Evolutionary conservation across 169 alveolate species (phyloP), one percentile per base, ranked within the genome.

Genomic region (Eimeria zaria): DNA sequence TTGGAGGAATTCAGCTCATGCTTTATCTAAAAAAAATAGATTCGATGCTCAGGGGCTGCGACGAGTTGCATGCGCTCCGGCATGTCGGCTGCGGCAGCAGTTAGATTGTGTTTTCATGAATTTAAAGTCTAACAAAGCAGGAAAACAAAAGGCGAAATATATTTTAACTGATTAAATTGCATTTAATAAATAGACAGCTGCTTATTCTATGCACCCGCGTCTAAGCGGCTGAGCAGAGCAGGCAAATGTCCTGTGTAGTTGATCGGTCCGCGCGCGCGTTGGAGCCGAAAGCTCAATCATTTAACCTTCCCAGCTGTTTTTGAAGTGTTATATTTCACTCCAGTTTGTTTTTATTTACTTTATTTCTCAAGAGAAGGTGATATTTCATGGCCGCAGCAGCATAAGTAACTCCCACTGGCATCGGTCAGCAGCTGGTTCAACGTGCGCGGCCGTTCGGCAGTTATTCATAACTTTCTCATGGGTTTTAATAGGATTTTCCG

Each of bases 61-160:
- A 80, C 89, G 62, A 80, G 39, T 46, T 80, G 89, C 89, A 80
- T 80, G 60, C 67, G 62, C 64, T 5, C 44, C 22, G 44, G 20
- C 69, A 30, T 16, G 89, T 46, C 89, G 89, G 58, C 89, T 9
- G 89, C 89, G 58, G 89, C 69, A 53, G n/a, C 39, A 44, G 84
- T 9, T 5, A 30, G 84, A n/a, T n/a, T 39, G 84, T 44, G 84
- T 39, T 73, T 55, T 18, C n/a, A n/a, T 16, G 58, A 39, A 0
- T 39, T 12, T 18, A 44, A 44, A 24, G 33, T 53, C 33, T 8
- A 22, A 73, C 5, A 41, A 55, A 36, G 33, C 58, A 6, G 58
- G 1, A 36, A 71, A 39, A 36, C 9, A 73, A 20, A 18, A 39
- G 14, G 53, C 5, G 33, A 2, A 24, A 12, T n/a, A 5, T 73